Percentiles rank a stretch among this genome's conserved stretches.
These are phyloP conservation scores for Amylocarpus encephaloides DNA, from an alignment of 2,329 filamentous ascomycete genomes.

Conservation along the genomic window DNA sequence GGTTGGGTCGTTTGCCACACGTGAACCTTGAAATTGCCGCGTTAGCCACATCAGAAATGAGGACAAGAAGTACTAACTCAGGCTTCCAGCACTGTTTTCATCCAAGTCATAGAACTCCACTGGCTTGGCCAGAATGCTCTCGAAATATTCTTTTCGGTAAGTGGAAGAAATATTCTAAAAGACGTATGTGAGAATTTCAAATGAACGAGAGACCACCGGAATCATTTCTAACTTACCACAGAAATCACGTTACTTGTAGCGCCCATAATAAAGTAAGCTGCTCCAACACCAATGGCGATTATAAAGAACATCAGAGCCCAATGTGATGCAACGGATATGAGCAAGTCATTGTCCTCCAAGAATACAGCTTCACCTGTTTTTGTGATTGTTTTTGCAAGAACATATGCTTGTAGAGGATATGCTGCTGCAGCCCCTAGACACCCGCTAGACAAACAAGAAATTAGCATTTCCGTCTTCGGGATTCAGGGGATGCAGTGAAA, in stretches of 20 bases:
- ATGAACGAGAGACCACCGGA: background rate
- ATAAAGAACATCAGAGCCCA: conserved; percentile 44
- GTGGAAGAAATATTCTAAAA: conserved; percentile 24
- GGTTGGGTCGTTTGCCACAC: conserved; percentile 40
- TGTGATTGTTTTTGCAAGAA: conserved; percentile 29
- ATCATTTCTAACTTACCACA: conserved; percentile 26
- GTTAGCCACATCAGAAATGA: too few species aligned
- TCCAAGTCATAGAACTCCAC: conserved; percentile 37
- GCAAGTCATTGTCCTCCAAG: too few species aligned
- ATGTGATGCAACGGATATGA: too few species aligned
- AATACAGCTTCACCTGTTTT: too few species aligned
- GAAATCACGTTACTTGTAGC: conserved; percentile 34
- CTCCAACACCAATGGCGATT: conserved; percentile 36
- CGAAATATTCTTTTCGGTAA: conserved; percentile 38
- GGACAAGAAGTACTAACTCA: too few species aligned
- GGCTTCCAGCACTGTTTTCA: conserved; percentile 39
- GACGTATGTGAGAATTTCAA: conserved; percentile 23
- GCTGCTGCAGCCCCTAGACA: conserved; percentile 33
- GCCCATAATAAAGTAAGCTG: conserved; percentile 28
- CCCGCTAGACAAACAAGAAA: too few species aligned
- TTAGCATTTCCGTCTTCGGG: too few species aligned
- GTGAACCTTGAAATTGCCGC: too few species aligned
- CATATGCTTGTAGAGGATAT: conserved; percentile 30
- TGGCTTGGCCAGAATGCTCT: conserved; percentile 36
- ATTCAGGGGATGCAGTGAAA: too few species aligned